Evolutionary conservation across 495 filamentous ascomycete species (phyloP).

Genomic region (Amphirosellinia nigrospora): DNA sequence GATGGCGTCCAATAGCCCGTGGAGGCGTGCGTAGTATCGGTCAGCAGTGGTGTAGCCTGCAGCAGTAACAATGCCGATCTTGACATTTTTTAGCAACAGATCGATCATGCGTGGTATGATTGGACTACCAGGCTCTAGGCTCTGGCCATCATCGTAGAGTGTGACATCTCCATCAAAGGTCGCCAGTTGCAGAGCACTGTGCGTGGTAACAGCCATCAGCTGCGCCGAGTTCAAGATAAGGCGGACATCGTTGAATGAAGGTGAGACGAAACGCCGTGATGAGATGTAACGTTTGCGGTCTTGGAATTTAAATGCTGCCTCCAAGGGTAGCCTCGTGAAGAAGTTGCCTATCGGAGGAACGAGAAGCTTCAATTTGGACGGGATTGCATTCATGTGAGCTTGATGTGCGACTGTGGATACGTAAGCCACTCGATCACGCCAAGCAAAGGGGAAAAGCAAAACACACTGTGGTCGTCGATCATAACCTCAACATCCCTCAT

Average conservation of each 20-base stretch:
- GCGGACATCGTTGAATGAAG: constrained; percentile 96
- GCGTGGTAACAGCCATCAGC: constrained; percentile 78
- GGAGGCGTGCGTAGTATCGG: constrained; percentile 81
- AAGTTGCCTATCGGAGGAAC: constrained; percentile 89
- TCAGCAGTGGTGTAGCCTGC: constrained; percentile 90
- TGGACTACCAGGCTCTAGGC: constrained; percentile 71
- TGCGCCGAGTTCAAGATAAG: constrained; percentile 94
- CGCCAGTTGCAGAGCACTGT: constrained; percentile 75
- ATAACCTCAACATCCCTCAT: constrained; percentile 91
- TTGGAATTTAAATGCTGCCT: constrained; percentile 90
- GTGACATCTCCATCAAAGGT: constrained; percentile 99
- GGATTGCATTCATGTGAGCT: constrained; percentile 62
- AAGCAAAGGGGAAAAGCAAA: constrained; percentile 12
- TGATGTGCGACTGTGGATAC: constrained; percentile 69
- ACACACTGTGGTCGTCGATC: constrained; percentile 87
- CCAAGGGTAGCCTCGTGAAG: constrained; percentile 85
- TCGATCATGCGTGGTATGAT: constrained; percentile 79
- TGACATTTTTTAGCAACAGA: constrained; percentile 64
- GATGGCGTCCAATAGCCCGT: constrained; percentile 85
- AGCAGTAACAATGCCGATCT: constrained; percentile 94
- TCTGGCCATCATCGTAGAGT: constrained; percentile 91
- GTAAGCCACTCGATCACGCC: background rate
- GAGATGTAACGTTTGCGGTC: constrained; percentile 86
- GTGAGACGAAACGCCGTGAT: constrained; percentile 89
- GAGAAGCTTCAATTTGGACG: constrained; percentile 89